Evolutionary conservation across 2,329 filamentous ascomycete species (phyloP), one percentile per base, ranked within the genome.

Genomic region (Microcyclospora pomicola): DNA sequence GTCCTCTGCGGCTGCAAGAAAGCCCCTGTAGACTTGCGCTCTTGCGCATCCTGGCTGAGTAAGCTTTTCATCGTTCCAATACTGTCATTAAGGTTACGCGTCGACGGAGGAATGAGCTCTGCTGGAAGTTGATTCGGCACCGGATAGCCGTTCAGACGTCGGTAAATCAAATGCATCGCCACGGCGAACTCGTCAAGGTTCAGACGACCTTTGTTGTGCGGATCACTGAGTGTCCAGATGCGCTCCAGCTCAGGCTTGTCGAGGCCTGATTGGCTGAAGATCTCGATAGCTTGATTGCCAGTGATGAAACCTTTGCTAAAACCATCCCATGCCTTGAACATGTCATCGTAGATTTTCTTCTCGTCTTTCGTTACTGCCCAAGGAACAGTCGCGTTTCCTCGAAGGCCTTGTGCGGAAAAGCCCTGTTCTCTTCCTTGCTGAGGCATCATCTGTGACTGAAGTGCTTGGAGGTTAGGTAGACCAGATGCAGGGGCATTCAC

Each of bases 321-420:
- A 2, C 91, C 91, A 63, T 98, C 91, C 91, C 91, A 98, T 5
- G 87, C 87, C 47, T 79, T 82, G 69, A 98, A 98, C 27, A 96
- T 75, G 42, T 85, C 75, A 60, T 98, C 91, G 50, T 98, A 98
- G 45, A 92, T 81, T 43, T 82, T 88, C 69, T 98, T 98, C 62
- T 98, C 91, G 46, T 95, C 87, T 60, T 98, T 98, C 4, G 91
- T 98, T 42, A 98, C 91, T 12, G 91, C 87, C 91, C 91, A 98
- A 0, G 91, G 91, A 53, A 98, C 88, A 6, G 85, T 88, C 1
- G 91, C 91, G 62, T 93, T 96, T 37, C 91, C 91, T 45, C 85
- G 79, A 9, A 98, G 71, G 5, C 88, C 88, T 41, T 80, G 76
- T 2, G 87, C 88, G 6, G 84, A 93, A 52, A 82, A 96, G 16